Evolutionary conservation across 2,329 filamentous ascomycete species (phyloP), one percentile per base, ranked within the genome.

Genomic region (Cordyceps militaris): DNA sequence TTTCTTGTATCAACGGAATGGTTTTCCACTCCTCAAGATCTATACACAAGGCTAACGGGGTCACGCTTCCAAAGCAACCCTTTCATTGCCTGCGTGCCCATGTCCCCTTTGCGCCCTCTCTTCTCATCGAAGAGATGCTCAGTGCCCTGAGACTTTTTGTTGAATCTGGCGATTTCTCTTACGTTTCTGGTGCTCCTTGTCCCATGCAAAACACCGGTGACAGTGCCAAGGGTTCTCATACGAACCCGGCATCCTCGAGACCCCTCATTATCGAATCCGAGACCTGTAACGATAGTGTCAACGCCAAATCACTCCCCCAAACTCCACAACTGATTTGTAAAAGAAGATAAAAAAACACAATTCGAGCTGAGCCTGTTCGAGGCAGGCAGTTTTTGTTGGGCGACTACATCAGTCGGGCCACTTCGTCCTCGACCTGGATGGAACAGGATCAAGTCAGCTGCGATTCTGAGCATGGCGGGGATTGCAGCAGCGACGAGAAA

Each of bases 361-460:
- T 6, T 50, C 46, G 28, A 57, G 38, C 38, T 19, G 19, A 26
- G 30, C n/a, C 38, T 48, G 13, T 9, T 24, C 11, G 6, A 26
- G 24, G 24, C 34, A 43, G 24, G n/a, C 26, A n/a, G 8, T 49
- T 38, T 14, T 34, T 10, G n/a, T 19, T 10, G 24, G 26, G 38
- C 55, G 38, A 51, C 73, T 43, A 92, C 87, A 92, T 91, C 76
- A 96, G 89, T 77, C 89, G 93, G 67, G 88, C 91, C 73, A 92
- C 85, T 76, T 92, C 89, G 78, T 92, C 89, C 79, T 93, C 89
- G 76, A 91, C 87, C 89, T 93, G 84, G 34, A 74, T 70, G 76
- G 78, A 68, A 85, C 78, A 73, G 83, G 77, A 50, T 44, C 50
- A 26, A 44, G 49, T 63, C 59, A 61, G 50, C 38, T 13, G 56